Base-by-base conservation (phyloP, 805 yeast genomes). In the Metschnikowia noctiluminum region DNA sequence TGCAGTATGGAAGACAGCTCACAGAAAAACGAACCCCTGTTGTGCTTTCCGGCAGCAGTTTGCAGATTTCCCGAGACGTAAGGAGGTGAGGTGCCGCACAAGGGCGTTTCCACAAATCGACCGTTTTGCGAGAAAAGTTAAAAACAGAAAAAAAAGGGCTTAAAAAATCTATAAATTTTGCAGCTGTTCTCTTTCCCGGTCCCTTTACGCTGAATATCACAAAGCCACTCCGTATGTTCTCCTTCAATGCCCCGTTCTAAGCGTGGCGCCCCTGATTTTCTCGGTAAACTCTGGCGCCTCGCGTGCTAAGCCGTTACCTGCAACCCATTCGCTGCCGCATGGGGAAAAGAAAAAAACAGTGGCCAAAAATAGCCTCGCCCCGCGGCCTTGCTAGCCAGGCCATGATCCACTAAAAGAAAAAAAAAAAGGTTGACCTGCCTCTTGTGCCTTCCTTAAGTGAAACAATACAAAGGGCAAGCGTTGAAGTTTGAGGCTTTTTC, bases 361-460 rank as follows among this genome's bases (percentile, higher is more conserved):
- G 21, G 21, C 47, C 47, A 38, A 44, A 44, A 44, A 44, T 44
- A 44, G 47, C 37, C 13, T 16, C 42, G 41, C 42, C 28, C 37
- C 11, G 35, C 13, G 40, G 40, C 14, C 31, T 14, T 14, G 21
- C 21, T 30, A 9, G 32, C 32, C 12, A 12, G 10, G 10, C 37
- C 15, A 11, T 35, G 38, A 35, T 35, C 38, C 38, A 16, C 26
- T 13, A 34, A 42, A 34, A 35, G n/a, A 26, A 31, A 40, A 34
- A 31, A 40, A 37, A 9, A 37, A 15, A 7, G 28, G 21, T 11
- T 12, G 11, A 34, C 35, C 14, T 13, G 13, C 14, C 14, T 9
- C 14, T 34, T 34, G 12, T 9, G 7, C 13, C n/a, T 21, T 21
- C 21, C 4, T 4, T 4, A 21, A 21, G 21, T 21, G 21, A 4